Base-by-base conservation (phyloP, 129 eudicot genomes). In the Flaveria brownii region DNA sequence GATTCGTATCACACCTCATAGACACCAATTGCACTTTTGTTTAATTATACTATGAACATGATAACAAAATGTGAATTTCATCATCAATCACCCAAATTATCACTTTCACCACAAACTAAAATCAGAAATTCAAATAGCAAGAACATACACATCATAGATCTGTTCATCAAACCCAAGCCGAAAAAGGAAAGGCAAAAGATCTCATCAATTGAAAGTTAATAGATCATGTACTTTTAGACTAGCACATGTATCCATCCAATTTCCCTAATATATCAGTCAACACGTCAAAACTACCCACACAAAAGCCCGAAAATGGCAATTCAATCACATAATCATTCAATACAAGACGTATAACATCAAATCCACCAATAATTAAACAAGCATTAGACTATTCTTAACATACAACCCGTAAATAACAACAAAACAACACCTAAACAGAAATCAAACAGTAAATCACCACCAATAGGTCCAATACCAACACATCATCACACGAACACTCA, bases 291-390 rank as follows among this genome's bases (percentile, higher is more conserved):
- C 33, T 33, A 75, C 61, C 63, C 3, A 52, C 14, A 42, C 20
- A 63, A 73, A 72, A 18, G 9, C 49, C 75, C 75, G 12, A 67
- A 80, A 73, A 43, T 33, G 45, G 63, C 41, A 74, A 80, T 73
- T 30, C 18, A 0, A 49, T 55, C 79, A 71, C 15, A 30, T 1
- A 65, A 80, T 30, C 80, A 74, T 73, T 57, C 30, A 55, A 18
- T 56, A 65, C 54, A 74, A 67, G 64, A 43, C 61, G 2, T 79
- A 62, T 50, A 61, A 45, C 76, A 78, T 28, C 76, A 5, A 25
- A 77, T 41, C 68, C 51, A 77, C 74, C 12, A 36, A 36, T 33
- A 68, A 43, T 25, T 39, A 30, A 56, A 68, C 68, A 39, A 41
- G 23, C 10, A 77, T 13, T n/a, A 13, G 63, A 18, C 1, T 30